Evolutionary conservation across 352 stramenopile species (phyloP).

Genomic region (Phytophthora fragariaefolia): DNA sequence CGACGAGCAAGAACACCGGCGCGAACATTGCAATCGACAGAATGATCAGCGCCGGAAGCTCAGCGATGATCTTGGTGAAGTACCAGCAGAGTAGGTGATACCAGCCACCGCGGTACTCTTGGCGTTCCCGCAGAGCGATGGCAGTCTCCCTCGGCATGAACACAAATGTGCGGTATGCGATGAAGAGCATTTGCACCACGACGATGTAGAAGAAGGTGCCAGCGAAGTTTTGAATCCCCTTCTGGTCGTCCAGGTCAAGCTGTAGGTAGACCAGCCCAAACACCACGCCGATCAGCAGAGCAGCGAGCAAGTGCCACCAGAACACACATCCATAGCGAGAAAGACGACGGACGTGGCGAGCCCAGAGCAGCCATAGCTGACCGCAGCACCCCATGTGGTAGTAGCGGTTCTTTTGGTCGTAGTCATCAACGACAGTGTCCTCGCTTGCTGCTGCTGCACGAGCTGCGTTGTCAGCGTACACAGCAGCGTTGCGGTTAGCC

Average conservation of each 20-base stretch:
- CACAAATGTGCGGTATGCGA: slow-evolving; percentile 43
- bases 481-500: slow-evolving; percentile 29
- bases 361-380: slow-evolving; percentile 42
- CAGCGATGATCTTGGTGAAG: slow-evolving; percentile 49
- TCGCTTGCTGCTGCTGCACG: slow-evolving; percentile 13
- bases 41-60: slow-evolving; percentile 45
- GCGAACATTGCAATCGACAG: slow-evolving; percentile 50
- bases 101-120: slow-evolving; percentile 45
- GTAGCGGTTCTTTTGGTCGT: slow-evolving; percentile 36
- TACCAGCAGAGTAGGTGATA: slow-evolving; percentile 59
- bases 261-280: slow-evolving; percentile 54
- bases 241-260: slow-evolving; percentile 49
- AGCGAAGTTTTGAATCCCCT: slow-evolving; percentile 61
- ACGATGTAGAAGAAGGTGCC: slow-evolving; percentile 61
- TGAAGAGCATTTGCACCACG: slow-evolving; percentile 57
- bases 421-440: slow-evolving; percentile 22
- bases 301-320: slow-evolving; percentile 45
- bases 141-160: slow-evolving; percentile 50
- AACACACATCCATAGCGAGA: slow-evolving; percentile 53
- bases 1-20: slow-evolving; percentile 51
- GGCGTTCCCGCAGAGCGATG: slow-evolving; percentile 51
- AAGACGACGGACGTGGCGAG: slow-evolving; percentile 46
- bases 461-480: slow-evolving; percentile 28
- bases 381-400: slow-evolving; percentile 42
- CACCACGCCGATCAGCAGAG: slow-evolving; percentile 56